Evolutionary conservation across 257 asterid genomes (phyloP).

Genomic region (Solanum sejunctum): DNA sequence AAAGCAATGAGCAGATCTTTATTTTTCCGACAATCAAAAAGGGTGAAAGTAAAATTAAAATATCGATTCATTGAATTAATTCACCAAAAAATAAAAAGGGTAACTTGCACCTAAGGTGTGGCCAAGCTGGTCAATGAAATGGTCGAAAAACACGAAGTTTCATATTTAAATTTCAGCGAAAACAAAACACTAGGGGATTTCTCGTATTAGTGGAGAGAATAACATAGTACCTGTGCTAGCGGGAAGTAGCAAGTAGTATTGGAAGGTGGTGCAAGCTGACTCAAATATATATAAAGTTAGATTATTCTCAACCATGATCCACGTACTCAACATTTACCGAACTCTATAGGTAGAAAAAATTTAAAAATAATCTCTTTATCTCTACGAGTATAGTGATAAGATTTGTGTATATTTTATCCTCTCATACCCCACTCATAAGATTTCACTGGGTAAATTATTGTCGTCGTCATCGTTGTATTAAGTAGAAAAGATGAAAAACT

Average conservation of each 20-base stretch:
- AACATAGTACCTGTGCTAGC: accelerated
- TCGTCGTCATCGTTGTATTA: too few species aligned
- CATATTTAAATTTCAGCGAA: not conserved
- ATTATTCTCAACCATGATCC: not conserved
- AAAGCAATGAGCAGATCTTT: not conserved
- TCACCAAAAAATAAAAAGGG: not conserved
- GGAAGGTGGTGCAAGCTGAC: not conserved
- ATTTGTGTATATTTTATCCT: too few species aligned
- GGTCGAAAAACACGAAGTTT: not conserved
- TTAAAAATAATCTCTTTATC: too few species aligned
- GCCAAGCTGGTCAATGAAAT: not conserved
- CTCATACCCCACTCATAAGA: too few species aligned
- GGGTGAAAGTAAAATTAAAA: not conserved
- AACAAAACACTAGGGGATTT: not conserved
- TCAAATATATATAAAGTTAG: not conserved
- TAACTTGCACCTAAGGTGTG: not conserved
- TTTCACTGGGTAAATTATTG: too few species aligned
- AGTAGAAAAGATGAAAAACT: not conserved
- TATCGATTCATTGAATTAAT: not conserved
- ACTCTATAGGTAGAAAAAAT: not conserved
- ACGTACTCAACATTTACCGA: not conserved
- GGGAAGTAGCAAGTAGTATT: not conserved
- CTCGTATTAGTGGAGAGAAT: not conserved
- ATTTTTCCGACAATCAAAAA: not conserved
- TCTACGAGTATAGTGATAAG: too few species aligned